phyloP scores from a whole-genome alignment of 768 basidiomycete species.

The Collybiopsis confluens region DNA sequence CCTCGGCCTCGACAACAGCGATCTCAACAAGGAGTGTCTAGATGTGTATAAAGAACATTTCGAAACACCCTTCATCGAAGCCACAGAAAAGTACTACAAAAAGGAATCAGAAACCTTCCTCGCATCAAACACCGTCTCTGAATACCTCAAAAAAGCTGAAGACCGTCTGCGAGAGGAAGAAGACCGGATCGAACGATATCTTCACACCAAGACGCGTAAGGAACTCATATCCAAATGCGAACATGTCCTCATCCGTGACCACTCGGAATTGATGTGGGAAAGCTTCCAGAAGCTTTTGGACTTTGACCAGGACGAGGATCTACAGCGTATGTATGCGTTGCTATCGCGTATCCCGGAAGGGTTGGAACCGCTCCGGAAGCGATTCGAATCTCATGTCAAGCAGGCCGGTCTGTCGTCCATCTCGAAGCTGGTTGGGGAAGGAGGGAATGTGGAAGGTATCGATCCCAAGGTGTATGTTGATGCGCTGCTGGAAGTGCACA shows the following conservation, averaged over 20 bases:
- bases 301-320: constrained; percentile 90
- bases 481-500: constrained; percentile 85
- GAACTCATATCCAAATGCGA: constrained; percentile 81
- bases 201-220: constrained; percentile 89
- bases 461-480: constrained; percentile 96
- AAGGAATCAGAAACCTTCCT: constrained; percentile 90
- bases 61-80: constrained; percentile 81
- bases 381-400: constrained; percentile 94
- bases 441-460: constrained; percentile 54
- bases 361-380: constrained; percentile 84
- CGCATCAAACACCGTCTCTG: constrained; percentile 82
- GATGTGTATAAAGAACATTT: constrained; percentile 93
- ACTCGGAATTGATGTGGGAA: constrained; percentile 84
- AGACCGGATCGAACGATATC: constrained; percentile 89
- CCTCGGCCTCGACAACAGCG: constrained; percentile 87
- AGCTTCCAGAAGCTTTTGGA: constrained; percentile 89
- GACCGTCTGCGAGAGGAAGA: constrained; percentile 91
- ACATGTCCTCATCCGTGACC: constrained; percentile 85
- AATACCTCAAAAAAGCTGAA: constrained; percentile 94
- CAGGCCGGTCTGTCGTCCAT: constrained; percentile 78
- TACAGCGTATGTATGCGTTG: constrained; percentile 91
- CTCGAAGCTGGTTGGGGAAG: constrained; percentile 64
- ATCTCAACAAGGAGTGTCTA: constrained; percentile 88
- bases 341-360: constrained; percentile 88
- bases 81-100: constrained; percentile 89